Percentiles rank a stretch among this genome's conserved stretches.
phyloP scores from a whole-genome alignment of 2,329 filamentous ascomycete species.

The Monilinia vaccinii-corymbosi region DNA sequence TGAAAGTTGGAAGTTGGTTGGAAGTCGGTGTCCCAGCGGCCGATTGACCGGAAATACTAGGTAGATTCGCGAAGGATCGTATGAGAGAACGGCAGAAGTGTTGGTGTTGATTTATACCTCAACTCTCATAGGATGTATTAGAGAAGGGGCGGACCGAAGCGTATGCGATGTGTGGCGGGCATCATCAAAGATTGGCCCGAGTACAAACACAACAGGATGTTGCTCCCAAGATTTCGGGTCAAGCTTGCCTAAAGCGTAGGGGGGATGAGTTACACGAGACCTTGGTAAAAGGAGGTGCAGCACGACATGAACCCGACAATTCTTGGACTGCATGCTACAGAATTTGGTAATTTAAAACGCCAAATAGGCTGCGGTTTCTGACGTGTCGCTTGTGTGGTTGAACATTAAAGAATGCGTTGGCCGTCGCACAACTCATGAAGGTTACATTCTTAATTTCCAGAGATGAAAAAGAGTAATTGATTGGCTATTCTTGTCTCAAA shows the following conservation, averaged over 20 bases:
- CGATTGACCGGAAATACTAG: background rate
- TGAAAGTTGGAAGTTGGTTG: background rate
- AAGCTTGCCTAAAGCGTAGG: conserved; percentile 8
- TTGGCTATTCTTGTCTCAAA: background rate
- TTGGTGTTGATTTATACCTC: background rate
- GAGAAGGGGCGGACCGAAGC: conserved; percentile 1
- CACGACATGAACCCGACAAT: conserved; percentile 11
- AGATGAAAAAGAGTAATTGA: background rate
- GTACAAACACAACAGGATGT: conserved; percentile 7
- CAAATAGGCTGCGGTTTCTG: conserved; percentile 6
- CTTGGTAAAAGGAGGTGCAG: conserved; percentile 5
- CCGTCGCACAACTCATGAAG: conserved; percentile 8
- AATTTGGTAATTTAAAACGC: background rate
- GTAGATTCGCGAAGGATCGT: background rate
- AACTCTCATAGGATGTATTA: conserved; percentile 2
- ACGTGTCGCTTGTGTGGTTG: conserved; percentile 6
- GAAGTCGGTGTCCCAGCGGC: background rate
- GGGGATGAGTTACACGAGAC: background rate
- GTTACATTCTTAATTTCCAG: conserved; percentile 6
- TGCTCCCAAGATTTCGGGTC: conserved; percentile 10
- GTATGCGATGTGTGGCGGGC: conserved; percentile 1
- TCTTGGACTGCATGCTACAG: conserved; percentile 5
- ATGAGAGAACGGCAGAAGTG: background rate
- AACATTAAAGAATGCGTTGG: conserved; percentile 5
- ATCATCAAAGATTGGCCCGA: conserved; percentile 1